Base-by-base conservation (phyloP, 2,329 filamentous ascomycete genomes). In the Aspergillus aculeatus region DNA sequence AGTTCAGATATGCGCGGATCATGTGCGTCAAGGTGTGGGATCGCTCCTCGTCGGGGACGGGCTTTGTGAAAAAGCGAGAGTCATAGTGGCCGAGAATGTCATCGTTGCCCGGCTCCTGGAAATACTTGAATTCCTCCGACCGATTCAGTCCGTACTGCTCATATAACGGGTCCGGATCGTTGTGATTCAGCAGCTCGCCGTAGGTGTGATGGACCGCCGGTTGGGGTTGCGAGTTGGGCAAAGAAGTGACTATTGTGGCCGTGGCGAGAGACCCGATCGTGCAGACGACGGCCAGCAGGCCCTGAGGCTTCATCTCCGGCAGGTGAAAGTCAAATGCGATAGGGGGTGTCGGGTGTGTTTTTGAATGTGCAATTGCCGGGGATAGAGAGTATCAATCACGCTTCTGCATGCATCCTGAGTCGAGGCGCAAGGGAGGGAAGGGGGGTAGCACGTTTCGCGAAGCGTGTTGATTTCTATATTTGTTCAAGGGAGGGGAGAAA, bases 21-120 rank as follows among this genome's bases (percentile, higher is more conserved):
- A 95, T 85, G 72, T 90, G 83, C 53, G 82, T 82, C 58, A 94
- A 83, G 5, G 85, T 86, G 29, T 84, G 78, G n/a, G 83, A 82
- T 68, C 90, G 86, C 64, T 88, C 83, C 44, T 85, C 84, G 74
- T 92, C 89, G 14, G 81, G 77, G 9, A 93, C 83, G 3, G 82
- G 71, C n/a, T 81, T 76, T 44, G 81, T 79, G 76, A 89, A 94
- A 76, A 83, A 94, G 62, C 91, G 86, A 24, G 72, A 74, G 74
- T 94, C 90, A 75, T 94, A 94, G 77, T 94, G 90, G 54, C 85
- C 84, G 23, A 89, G 81, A 31, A 82, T 81, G 56, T 85, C 77
- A 66, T 82, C 81, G 56, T 77, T 78, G 54, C 88, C 87, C 0
- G 87, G 84, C 71, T 91, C 88, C 58, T 82, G 79, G 74, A 89